Evolutionary conservation across 345 rosid species (phyloP), one percentile per base, ranked within the genome.

Genomic region (Citrus maxima): DNA sequence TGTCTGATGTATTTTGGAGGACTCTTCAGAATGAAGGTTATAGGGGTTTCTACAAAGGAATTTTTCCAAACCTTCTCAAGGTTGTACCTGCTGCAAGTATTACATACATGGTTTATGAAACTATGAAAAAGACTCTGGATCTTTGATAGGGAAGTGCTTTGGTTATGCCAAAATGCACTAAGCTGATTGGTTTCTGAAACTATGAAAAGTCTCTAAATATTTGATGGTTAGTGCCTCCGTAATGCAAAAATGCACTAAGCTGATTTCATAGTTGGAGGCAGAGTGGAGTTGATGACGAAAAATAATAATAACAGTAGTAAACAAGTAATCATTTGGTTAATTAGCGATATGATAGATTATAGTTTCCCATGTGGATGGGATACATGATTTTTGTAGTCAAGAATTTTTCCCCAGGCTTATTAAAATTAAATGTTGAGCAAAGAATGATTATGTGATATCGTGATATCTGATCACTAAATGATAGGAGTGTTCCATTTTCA

Each of bases 21-120:
- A 94, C 99, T 21, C 77, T 93, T 37, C 79, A 67, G 84, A 88
- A 87, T 2, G 99, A 96, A 89, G 97, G 98, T 70, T 67, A 77
- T 46, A 82, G 92, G 85, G 99, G 98, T 34, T 96, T 96, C 73
- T 96, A 94, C 88, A 94, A 93, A 86, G 99, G 99, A 77, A 86
- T 96, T 54, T 85, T 94, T 37, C 99, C 99, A 5, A 96, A 94
- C 77, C 90, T 96, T 82, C 94, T 96, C 77, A 94, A 94, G 70
- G 90, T 87, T 27, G 82, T 88, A 32, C 92, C 90, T 61, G 80
- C 90, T 46, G 90, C 92, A 49, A 86, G 90, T 78, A 89, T 90
- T 66, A 82, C 85, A 9, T 85, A 85, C 80, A 38, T 83, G 77
- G 92, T 90, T 70, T 96, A 96, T 37, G 98, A 96, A 88, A 86